Base-by-base conservation (phyloP, 73 alveolate species). In the Paramecium bursaria region DNA sequence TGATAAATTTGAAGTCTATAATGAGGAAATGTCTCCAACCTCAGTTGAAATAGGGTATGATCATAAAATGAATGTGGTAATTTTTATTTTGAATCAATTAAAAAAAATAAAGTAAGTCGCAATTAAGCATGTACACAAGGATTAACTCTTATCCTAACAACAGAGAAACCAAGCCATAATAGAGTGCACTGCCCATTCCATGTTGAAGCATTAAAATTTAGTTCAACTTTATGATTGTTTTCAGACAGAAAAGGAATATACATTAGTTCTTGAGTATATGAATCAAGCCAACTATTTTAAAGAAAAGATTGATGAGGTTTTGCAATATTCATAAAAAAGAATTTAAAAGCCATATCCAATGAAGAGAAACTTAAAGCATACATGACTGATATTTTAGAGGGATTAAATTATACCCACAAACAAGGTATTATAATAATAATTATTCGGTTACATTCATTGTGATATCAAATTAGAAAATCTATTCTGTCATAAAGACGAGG, bases 391-490 rank as follows among this genome's bases (percentile, higher is more conserved):
- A 85, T 88, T 22, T 52, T 90, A 26, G 89, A 90, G 61, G 94
- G 94, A 15, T 79, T 93, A 11, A 74, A 73, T 46, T 90, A 93
- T 73, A 33, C 74, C 75, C 98, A 93, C 44, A 19, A 61, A 19
- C 46, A 73, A 48, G 93, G 95, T 55, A 85, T 88, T 33, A 39
- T 7, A 39, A 7, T 7, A 39, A 7, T 7, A 39, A 7, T 7
- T 11, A 7, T 1, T 30, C 51, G 89, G 89, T 15, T 79, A 50
- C 46, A 93, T 93, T 29, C 98, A 93, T 75, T 90, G 93, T 50
- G 98, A 93, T 73, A 46, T 93, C 19, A 93, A 93, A 74, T 82
- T 90, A 30, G 86, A 75, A 30, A 93, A 93, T 74, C 77, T 90
- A 42, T 76, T 93, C 73, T 57, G 91, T 23, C 88, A 87, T n/a